Evolutionary conservation across 805 yeast species (phyloP), one percentile per base, ranked within the genome.

Genomic region (Candida tibetensis): DNA sequence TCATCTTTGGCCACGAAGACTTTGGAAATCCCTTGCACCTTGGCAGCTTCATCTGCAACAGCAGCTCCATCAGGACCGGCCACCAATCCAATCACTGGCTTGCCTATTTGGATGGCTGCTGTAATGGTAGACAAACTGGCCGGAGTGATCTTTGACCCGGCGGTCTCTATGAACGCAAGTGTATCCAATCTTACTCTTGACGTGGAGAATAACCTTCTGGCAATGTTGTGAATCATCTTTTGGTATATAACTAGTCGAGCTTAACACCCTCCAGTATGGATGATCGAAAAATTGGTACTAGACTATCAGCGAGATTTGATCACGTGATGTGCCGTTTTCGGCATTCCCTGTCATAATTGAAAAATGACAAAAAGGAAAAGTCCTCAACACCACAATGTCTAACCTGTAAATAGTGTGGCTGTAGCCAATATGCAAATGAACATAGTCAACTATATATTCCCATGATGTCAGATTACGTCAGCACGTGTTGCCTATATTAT

Each of bases 41-140:
- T 75, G 23, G 79, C 57, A 14, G 81, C 72, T 39, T 67, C 60
- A n/a, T 61, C 45, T 1, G 75, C 76, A n/a, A 57, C 48, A 12
- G 50, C 37, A 9, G 79, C 84, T 8, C 44, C 62, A 53, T 86
- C 78, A 2, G 74, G 60, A 4, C 96, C 96, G 6, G 85, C 71
- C 9, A 88, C 55, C 2, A 90, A 58, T 1, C 90, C 95, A n/a
- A 85, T 81, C 34, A 91, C 71, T 30, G 95, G 91, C 52, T 81
- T 76, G 5, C 88, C 86, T 31, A 90, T 64, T 50, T 80, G 73
- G 36, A 64, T 62, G 14, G 98, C 96, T 9, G 98, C 98, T 9
- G 78, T 67, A 25, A 90, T 57, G 1, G 90, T 72, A 15, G 87
- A 78, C 42, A 87, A 70, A 4, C 95, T 77, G 4, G 85, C 77